Evolutionary conservation across 345 rosid species (phyloP).

Genomic region (Ceriops zippeliana): DNA sequence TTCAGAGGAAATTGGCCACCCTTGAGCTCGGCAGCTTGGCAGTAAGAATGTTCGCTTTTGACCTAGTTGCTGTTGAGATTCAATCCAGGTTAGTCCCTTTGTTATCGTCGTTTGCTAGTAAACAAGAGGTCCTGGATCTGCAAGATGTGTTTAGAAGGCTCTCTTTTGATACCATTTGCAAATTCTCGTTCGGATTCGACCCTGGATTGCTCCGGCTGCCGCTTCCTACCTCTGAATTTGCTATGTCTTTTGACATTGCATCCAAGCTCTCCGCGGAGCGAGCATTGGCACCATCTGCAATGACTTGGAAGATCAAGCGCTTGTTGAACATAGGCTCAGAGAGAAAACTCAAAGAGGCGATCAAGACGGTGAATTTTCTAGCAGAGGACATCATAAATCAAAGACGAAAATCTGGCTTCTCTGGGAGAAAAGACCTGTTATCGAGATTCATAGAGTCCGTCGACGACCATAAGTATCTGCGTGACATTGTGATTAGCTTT

Average conservation of each 20-base stretch:
- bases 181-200: background rate
- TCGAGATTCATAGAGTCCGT: background rate
- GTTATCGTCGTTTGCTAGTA: conserved; percentile 18
- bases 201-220: background rate
- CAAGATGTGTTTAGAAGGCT: background rate
- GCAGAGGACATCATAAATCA: background rate
- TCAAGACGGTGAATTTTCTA: background rate
- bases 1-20: conserved; percentile 63
- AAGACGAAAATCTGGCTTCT: background rate
- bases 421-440: background rate
- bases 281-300: background rate
- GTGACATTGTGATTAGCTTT: conserved; percentile 22
- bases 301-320: background rate
- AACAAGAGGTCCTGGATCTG: background rate
- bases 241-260: background rate
- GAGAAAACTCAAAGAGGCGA: background rate
- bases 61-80: conserved; percentile 40
- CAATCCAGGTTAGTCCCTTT: conserved; percentile 41
- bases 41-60: conserved; percentile 41
- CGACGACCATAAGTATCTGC: background rate
- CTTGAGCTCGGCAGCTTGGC: conserved; percentile 55
- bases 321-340: background rate
- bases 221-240: background rate
- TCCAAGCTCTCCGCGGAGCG: background rate
- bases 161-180: background rate